Evolutionary conservation across 2,329 filamentous ascomycete species (phyloP).

Genomic region (Claviceps purpurea): DNA sequence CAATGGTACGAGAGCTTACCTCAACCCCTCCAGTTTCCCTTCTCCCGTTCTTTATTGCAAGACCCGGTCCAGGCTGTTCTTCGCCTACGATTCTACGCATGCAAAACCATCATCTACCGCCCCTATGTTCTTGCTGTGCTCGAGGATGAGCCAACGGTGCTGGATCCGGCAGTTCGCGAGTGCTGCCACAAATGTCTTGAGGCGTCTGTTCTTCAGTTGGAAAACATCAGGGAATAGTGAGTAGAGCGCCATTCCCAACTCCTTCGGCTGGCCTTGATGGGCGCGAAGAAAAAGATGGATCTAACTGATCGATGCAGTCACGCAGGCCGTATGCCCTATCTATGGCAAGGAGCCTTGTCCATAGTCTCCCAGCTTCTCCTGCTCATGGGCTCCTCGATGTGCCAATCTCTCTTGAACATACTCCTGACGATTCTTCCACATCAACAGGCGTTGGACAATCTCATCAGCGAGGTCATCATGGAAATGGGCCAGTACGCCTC

Average conservation of each 20-base stretch:
- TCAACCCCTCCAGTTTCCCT: conserved; percentile 62
- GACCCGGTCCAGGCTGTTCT: conserved; percentile 71
- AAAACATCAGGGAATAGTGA: conserved; percentile 66
- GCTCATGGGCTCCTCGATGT: conserved; percentile 77
- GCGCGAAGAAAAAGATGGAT: conserved; percentile 2
- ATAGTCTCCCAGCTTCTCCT: conserved; percentile 72
- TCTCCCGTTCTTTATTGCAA: conserved; percentile 46
- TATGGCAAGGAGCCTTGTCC: conserved; percentile 73
- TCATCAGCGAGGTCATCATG: conserved; percentile 63
- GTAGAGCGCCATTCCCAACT: conserved; percentile 19
- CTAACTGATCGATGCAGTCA: conserved; percentile 35
- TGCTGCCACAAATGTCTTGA: conserved; percentile 73
- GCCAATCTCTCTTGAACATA: conserved; percentile 54
- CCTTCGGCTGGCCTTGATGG: background rate
- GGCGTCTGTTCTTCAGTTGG: conserved; percentile 64
- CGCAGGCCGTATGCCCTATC: conserved; percentile 71
- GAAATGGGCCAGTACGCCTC: conserved; percentile 64
- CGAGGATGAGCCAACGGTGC: conserved; percentile 59
- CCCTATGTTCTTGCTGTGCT: conserved; percentile 72
- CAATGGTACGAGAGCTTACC: conserved; percentile 79
- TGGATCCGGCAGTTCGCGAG: conserved; percentile 61
- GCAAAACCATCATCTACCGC: conserved; percentile 74
- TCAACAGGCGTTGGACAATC: conserved; percentile 53
- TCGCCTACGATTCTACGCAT: conserved; percentile 69
- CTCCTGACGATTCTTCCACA: conserved; percentile 43